Evolutionary conservation across 768 basidiomycete species (phyloP), one percentile per base, ranked within the genome.

Genomic region (Phlegmacium glaucopus): DNA sequence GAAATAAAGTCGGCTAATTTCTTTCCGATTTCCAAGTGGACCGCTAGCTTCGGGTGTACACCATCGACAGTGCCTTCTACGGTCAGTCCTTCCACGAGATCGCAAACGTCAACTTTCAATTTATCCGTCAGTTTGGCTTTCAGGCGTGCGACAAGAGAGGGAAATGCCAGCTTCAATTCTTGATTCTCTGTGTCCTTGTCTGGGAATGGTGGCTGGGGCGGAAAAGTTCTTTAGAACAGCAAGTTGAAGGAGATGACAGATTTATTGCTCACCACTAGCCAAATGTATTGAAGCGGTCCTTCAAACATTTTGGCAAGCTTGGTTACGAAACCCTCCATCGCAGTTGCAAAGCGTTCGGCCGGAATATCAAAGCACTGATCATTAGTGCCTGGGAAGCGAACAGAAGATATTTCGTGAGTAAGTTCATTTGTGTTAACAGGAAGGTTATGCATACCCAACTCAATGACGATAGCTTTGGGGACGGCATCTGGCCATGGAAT

Each of bases 61-160:
- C 51, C 51, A 22, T 52, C 51, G n/a, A 52, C 51, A 7, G 51
- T 52, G 37, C 48, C 42, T 1, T 18, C 43, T 22, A 34, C 32
- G 2, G 51, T 52, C 42, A 52, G 26, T 2, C 51, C 51, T 7
- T 48, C 51, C 11, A 40, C 46, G 16, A 52, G 39, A 22, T 52
- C 38, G 28, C 46, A 45, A 13, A 52, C 2, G 28, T 48, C 41
- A 39, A 52, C 43, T 3, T 8, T 37, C n/a, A 52, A 36, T 8
- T 18, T 42, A 12, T 44, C 29, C 9, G 43, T 38, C 26, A 48
- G 28, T n/a, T 27, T 8, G 11, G 41, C 32, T 16, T 39, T 6
- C 22, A 52, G 43, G 10, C 22, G n/a, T 3, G 11, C 4, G 6
- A 40, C 18, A 26, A 27, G 44, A 7, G 13, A 13, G 1, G 46